Evolutionary conservation across 139 green algal species (phyloP), one percentile per base, ranked within the genome.

Genomic region (Microglena sp.): DNA sequence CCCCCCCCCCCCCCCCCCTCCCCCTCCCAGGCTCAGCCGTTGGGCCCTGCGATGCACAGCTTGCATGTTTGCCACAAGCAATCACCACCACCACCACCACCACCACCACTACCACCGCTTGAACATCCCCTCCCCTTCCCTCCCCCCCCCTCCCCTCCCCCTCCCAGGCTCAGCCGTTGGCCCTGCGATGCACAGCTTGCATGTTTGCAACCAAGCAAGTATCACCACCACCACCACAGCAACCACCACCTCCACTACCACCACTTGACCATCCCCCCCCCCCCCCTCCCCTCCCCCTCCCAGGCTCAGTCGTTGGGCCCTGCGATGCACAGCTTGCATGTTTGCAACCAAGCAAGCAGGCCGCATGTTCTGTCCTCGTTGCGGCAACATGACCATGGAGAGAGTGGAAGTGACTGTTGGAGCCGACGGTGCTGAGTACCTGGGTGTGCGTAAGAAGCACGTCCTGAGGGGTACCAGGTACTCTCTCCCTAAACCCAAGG

Each of bases 341-440:
- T 65, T 69, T 35, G 74, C 91, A 18, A 84, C 75, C 43, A 86
- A 85, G 71, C 80, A 83, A 61, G 54, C 60, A 26, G 73, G 73
- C 4, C 74, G 87, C 15, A n/a, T 97, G 64, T 98, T 98, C 77
- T 98, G 92, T 74, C 84, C 87, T 1, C 78, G 85, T 56, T 98
- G 92, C 72, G 92, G 92, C 64, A 97, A 97, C 75, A 79, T 87
- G 65, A 80, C 83, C 0, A 60, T 97, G 57, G 77, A 93, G 45
- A 84, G 84, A 35, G 92, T 96, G 55, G 79, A 92, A 63, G 76
- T 96, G 3, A 78, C 71, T 8, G 77, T 89, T 27, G 33, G 21
- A 8, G 50, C 73, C n/a, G 78, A 93, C 45, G 91, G 91, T 8
- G 53, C 71, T 1, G 84, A 93, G 77, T 82, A 89, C 68, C 90